Conservation (phyloP, 2,329 filamentous ascomycete genomes). For the Colletotrichum shisoi region DNA sequence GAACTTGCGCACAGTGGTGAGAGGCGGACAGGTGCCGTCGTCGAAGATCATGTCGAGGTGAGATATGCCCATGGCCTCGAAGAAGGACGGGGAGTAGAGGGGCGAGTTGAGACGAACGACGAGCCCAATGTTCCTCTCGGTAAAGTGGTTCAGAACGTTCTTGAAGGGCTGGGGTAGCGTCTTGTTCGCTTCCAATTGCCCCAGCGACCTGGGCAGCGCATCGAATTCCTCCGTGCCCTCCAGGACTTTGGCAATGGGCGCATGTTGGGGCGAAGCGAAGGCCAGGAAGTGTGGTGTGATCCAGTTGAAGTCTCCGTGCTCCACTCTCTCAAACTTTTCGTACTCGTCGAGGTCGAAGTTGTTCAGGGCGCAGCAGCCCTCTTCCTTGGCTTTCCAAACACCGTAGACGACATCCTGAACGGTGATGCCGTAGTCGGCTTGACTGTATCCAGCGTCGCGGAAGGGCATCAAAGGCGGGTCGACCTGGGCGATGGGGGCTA, state of each 20-base stretch:
- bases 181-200: conserved; percentile 73
- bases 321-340: conserved; percentile 92
- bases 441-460: conserved; percentile 96
- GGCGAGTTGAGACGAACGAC: conserved; percentile 96
- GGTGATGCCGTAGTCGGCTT: conserved; percentile 93
- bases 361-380: conserved; percentile 87
- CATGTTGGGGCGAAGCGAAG: conserved; percentile 92
- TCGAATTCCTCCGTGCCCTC: conserved; percentile 76
- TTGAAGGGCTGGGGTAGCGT: conserved; percentile 87
- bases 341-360: conserved; percentile 98
- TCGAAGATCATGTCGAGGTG: conserved; percentile 99
- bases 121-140: conserved; percentile 84
- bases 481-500: conserved; percentile 94
- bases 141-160: conserved; percentile 91
- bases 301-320: conserved; percentile 99
- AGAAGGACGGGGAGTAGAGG: conserved; percentile 96
- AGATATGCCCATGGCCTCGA: conserved; percentile 91
- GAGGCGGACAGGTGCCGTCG: conserved; percentile 91
- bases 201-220: conserved; percentile 77
- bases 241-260: conserved; percentile 75
- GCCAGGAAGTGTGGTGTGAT: conserved; percentile 93
- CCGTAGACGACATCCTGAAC: conserved; percentile 98
- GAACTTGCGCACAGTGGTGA: conserved; percentile 91
- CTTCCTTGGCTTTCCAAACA: conserved; percentile 98
- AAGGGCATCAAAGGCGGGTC: conserved; percentile 99